Evolutionary conservation across 2,329 filamentous ascomycete genomes (phyloP).

Genomic region (Aspergillus thermomutatus): DNA sequence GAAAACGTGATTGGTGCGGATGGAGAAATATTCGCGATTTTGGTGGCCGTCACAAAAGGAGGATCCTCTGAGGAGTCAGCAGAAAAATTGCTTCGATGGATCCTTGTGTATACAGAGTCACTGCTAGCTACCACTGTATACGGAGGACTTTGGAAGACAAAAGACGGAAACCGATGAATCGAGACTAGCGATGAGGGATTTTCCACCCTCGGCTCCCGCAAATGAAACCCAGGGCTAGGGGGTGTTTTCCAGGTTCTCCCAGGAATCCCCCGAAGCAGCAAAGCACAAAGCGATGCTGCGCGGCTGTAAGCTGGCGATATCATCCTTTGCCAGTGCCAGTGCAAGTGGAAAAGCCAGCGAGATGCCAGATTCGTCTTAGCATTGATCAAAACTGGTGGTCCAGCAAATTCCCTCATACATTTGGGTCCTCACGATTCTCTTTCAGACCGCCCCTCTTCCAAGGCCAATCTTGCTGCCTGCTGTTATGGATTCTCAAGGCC

Average conservation of each 20-base stretch:
- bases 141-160: too few relatives aligned
- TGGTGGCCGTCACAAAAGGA: too few relatives aligned
- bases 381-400: constrained; percentile 5
- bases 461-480: background rate
- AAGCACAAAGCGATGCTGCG: background rate
- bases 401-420: constrained; percentile 24
- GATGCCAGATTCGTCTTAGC: constrained; percentile 18
- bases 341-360: constrained; percentile 3
- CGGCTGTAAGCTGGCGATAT: background rate
- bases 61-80: background rate
- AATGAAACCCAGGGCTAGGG: background rate
- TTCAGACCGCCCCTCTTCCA: background rate
- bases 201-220: background rate
- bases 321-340: constrained; percentile 1
- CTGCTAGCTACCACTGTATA: too few relatives aligned
- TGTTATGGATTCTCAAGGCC: background rate
- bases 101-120: too few relatives aligned
- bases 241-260: too few relatives aligned
- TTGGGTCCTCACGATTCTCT: background rate
- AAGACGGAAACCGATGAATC: background rate
- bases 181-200: background rate
- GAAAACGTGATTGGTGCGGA: background rate
- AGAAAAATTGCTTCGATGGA: too few relatives aligned
- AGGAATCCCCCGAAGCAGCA: background rate
- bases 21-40: background rate